Percentiles rank a stretch among this genome's conserved stretches.
Conservation (phyloP, 2,329 filamentous ascomycete species). For the Trichoderma citrinoviride region DNA sequence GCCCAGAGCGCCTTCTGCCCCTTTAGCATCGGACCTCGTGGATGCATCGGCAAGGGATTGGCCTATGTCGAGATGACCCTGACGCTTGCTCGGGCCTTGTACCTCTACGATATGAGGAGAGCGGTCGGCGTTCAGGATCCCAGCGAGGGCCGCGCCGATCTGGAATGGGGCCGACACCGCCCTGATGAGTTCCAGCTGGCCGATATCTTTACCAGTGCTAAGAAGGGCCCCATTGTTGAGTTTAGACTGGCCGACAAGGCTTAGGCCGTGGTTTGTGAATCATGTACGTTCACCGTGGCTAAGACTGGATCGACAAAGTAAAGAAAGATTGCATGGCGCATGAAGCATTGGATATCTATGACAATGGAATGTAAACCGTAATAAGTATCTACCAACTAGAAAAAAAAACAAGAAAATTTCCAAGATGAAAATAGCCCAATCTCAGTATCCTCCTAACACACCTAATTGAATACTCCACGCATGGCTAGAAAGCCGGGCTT, state of each 20-base stretch:
- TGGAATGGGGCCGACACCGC: slow-evolving; percentile 55
- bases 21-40: slow-evolving; percentile 66
- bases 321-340: not conserved
- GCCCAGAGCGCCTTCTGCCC: slow-evolving; percentile 72
- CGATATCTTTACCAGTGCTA: slow-evolving; percentile 71
- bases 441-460: too few relatives aligned
- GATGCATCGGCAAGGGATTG: slow-evolving; percentile 69
- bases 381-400: not conserved
- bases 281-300: not conserved
- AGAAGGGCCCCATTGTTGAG: slow-evolving; percentile 68
- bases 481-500: too few relatives aligned
- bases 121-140: slow-evolving; percentile 49
- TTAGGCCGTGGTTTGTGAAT: not conserved
- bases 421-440: not conserved
- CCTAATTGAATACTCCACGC: too few relatives aligned
- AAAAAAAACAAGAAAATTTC: slow-evolving; percentile 5
- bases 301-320: not conserved
- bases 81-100: slow-evolving; percentile 60
- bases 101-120: slow-evolving; percentile 57
- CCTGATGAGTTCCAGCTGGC: slow-evolving; percentile 64
- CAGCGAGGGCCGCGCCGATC: slow-evolving; percentile 49
- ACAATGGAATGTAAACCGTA: not conserved
- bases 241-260: slow-evolving; percentile 42
- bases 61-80: slow-evolving; percentile 66
- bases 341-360: not conserved